Conservation (phyloP, 768 basidiomycete genomes). For the Lentinus tigrinus region DNA sequence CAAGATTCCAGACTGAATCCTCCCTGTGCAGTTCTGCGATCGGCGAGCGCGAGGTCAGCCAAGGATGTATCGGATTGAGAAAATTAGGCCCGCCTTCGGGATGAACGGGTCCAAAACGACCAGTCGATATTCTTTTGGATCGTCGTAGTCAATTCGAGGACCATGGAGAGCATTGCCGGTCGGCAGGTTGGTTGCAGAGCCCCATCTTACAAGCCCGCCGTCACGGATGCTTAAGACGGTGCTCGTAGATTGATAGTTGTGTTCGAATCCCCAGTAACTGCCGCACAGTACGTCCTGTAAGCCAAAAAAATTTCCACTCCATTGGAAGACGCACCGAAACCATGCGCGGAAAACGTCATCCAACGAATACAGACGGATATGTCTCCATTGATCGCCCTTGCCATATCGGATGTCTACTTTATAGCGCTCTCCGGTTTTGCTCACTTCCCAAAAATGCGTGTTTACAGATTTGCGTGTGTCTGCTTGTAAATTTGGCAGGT, state of each 20-base stretch:
- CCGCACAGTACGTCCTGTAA: background rate
- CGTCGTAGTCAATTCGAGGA: background rate
- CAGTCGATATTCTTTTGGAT: background rate
- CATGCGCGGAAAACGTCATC: background rate
- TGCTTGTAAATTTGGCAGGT: slow-evolving; percentile 56
- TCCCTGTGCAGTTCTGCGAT: slow-evolving; percentile 6
- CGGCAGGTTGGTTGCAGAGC: background rate
- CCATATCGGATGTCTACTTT: slow-evolving; percentile 23
- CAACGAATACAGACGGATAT: too few relatives aligned
- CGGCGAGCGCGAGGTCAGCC: background rate
- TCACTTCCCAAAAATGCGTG: slow-evolving; percentile 31
- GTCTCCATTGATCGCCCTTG: too few relatives aligned
- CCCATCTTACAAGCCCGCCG: slow-evolving; percentile 35
- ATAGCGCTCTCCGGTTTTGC: background rate
- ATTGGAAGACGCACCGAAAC: slow-evolving; percentile 1
- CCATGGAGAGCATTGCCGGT: background rate
- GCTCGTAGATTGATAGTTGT: slow-evolving; percentile 27
- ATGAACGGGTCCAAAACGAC: slow-evolving; percentile 7
- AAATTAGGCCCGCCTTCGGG: background rate
- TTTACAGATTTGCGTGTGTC: slow-evolving; percentile 6
- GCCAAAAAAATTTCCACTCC: too few relatives aligned
- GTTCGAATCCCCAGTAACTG: slow-evolving; percentile 48
- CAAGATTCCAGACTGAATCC: background rate
- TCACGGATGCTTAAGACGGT: slow-evolving; percentile 38
- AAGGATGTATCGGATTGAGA: background rate